Base-by-base conservation (phyloP, 768 basidiomycete species). In the Rhizopogon vulgaris region DNA sequence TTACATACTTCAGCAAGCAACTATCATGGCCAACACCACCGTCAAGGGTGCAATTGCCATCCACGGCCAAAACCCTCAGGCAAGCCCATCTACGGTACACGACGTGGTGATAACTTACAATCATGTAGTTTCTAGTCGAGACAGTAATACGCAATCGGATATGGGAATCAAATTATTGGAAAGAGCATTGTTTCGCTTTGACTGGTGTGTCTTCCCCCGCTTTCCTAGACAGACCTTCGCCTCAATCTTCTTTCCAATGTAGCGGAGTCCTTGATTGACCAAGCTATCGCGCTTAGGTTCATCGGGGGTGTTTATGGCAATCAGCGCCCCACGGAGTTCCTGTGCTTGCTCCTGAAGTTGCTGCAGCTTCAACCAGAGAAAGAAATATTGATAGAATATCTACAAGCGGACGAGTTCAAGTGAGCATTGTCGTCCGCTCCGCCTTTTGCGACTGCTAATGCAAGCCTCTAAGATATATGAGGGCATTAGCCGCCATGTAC, bases 341-440 rank as follows among this genome's bases (percentile, higher is more conserved):
- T 98, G 45, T 94, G 89, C 63, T 76, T 99, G 38, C 80, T 94
- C 43, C 75, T 98, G 59, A 99, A 99, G 68, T 78, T 99, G 47
- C 77, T 99, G 40, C 95, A 97, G 70, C 85, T 99, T 46, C 96
- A 98, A 65, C 96, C 96, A 3, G 91, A 97, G 71, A 95, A 94
- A 67, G 96, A 98, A 71, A 97, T 99, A 49, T 66, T 98, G 47
- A 73, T 98, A 1, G 96, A 98, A 64, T 99, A 99, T 65, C 73
- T 99, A 22, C 81, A 85, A 50, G 96, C 93, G 6, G 96, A 98
- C 54, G 96, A 99, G 67, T 99, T 97, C 78, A 99, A 99, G 96
- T 95, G 58, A 50, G 87, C 74, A n/a, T 24, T 48, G 3, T 27
- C 38, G 10, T 49, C 27, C 43, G 7, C 38, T 12, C 7, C 10